A percentile compares a stretch with the other conserved stretches of the same genome.
phyloP scores from a whole-genome alignment of 768 basidiomycete genomes.

The Sporobolomyces roseus region DNA sequence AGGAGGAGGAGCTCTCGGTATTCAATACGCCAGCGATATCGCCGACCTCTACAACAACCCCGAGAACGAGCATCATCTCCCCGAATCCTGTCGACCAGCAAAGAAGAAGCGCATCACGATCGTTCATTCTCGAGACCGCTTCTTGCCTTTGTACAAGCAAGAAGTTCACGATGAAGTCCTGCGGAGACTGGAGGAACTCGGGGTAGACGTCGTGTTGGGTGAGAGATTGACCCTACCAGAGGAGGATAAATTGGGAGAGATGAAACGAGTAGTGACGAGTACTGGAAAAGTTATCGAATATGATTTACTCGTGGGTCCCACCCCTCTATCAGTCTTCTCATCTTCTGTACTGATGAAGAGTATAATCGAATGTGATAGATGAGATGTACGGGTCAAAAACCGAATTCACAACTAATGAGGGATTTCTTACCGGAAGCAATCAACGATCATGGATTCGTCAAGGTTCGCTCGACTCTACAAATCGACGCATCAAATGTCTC shows the following conservation, averaged over 20 bases:
- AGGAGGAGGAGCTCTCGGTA: slow-evolving; percentile 45
- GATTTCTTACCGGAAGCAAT: slow-evolving; percentile 33
- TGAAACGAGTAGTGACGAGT: not conserved
- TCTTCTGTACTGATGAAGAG: not conserved
- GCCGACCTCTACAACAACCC: slow-evolving; percentile 39
- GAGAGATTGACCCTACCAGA: slow-evolving; percentile 40
- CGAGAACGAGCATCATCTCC: slow-evolving; percentile 12
- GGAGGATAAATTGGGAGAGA: slow-evolving; percentile 18
- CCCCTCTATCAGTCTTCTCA: not conserved
- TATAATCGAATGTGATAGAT: slow-evolving; percentile 18
- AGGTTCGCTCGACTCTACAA: slow-evolving; percentile 40
- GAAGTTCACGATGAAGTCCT: slow-evolving; percentile 40
- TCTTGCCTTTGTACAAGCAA: slow-evolving; percentile 43
- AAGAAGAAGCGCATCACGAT: slow-evolving; percentile 43
- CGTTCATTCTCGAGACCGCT: slow-evolving; percentile 43
- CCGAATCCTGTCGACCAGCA: not conserved
- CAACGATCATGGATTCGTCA: slow-evolving; percentile 39
- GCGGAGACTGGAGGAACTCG: slow-evolving; percentile 41
- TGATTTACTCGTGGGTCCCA: slow-evolving; percentile 26
- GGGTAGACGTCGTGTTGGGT: slow-evolving; percentile 42
- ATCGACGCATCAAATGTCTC: slow-evolving; percentile 18
- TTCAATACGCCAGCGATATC: slow-evolving; percentile 45
- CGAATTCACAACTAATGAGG: slow-evolving; percentile 42
- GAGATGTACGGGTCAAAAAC: slow-evolving; percentile 45
- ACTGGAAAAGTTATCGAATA: slow-evolving; percentile 28